Evolutionary conservation across 2,329 filamentous ascomycete genomes (phyloP).

Genomic region (Xylariaceae sp.): DNA sequence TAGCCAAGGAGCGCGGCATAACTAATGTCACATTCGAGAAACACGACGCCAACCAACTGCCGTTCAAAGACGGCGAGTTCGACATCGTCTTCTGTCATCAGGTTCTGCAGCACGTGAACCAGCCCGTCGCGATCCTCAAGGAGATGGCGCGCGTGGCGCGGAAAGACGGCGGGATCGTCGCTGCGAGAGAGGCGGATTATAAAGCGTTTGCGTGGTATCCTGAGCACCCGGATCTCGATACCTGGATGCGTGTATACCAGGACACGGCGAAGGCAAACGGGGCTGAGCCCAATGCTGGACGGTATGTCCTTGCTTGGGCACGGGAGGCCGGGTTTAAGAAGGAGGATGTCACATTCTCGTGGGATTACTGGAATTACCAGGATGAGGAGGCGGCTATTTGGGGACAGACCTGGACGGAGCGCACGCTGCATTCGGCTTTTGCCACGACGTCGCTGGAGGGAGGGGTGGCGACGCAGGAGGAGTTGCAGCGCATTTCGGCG

Average conservation of each 20-base stretch:
- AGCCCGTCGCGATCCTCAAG: constrained; percentile 45
- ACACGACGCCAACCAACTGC: constrained; percentile 24
- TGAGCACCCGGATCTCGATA: constrained; percentile 8
- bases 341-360: constrained; percentile 11
- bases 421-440: constrained; percentile 10
- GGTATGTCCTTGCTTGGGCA: constrained; percentile 14
- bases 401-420: constrained; percentile 11
- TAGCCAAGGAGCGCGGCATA: constrained; percentile 9
- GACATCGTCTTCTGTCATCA: constrained; percentile 59
- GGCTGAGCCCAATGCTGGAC: constrained; percentile 12
- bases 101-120: constrained; percentile 52
- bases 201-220: constrained; percentile 12
- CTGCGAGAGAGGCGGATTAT: constrained; percentile 24
- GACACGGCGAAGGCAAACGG: constrained; percentile 7
- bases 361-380: constrained; percentile 17
- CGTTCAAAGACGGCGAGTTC: constrained; percentile 46
- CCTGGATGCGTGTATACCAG: constrained; percentile 14
- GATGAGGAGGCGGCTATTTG: constrained; percentile 10
- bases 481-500: constrained; percentile 10
- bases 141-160: constrained; percentile 50
- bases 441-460: constrained; percentile 5
- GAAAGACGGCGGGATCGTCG: constrained; percentile 50
- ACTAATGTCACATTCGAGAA: constrained; percentile 22
- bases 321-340: constrained; percentile 8
- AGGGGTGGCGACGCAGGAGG: constrained; percentile 10